Evolutionary conservation across 2,329 filamentous ascomycete species (phyloP).

Genomic region (Helotiales sp.): DNA sequence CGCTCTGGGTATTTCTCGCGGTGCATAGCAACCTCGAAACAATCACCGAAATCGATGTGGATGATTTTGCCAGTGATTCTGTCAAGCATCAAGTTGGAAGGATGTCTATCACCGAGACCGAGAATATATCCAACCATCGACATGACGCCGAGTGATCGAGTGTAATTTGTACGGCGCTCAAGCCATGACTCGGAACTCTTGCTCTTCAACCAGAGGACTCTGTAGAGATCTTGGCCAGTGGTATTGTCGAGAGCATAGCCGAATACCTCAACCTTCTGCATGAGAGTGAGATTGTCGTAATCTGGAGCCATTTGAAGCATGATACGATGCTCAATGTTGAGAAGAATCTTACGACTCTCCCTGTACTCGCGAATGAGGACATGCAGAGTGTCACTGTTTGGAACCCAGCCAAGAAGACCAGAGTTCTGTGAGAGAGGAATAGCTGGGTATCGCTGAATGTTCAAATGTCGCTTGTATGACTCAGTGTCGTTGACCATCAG

Average conservation of each 20-base stretch:
- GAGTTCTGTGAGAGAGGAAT: slow-evolving; percentile 97
- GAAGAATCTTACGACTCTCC: slow-evolving; percentile 93
- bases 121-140: slow-evolving; percentile 99
- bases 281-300: slow-evolving; percentile 96
- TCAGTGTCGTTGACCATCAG: slow-evolving; percentile 92
- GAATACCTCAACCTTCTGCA: slow-evolving; percentile 99
- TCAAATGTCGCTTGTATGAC: slow-evolving; percentile 94
- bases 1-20: slow-evolving; percentile 98
- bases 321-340: slow-evolving; percentile 99
- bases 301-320: slow-evolving; percentile 99
- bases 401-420: slow-evolving; percentile 93
- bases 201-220: slow-evolving; percentile 97
- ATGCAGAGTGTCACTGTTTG: slow-evolving; percentile 96
- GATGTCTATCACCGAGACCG: slow-evolving; percentile 93
- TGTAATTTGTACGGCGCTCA: slow-evolving; percentile 97
- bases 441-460: slow-evolving; percentile 94
- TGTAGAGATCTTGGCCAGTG: slow-evolving; percentile 96
- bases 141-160: slow-evolving; percentile 95
- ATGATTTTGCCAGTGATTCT: slow-evolving; percentile 95
- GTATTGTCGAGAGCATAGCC: slow-evolving; percentile 99
- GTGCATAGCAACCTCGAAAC: slow-evolving; percentile 99
- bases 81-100: slow-evolving; percentile 97
- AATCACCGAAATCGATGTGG: slow-evolving; percentile 99
- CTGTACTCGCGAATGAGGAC: slow-evolving; percentile 97
- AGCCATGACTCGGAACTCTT: slow-evolving; percentile 98